These are phyloP conservation scores for Microcyclospora tardicrescens DNA, from an alignment of 2,329 filamentous ascomycete genomes.

Conservation along the genomic window DNA sequence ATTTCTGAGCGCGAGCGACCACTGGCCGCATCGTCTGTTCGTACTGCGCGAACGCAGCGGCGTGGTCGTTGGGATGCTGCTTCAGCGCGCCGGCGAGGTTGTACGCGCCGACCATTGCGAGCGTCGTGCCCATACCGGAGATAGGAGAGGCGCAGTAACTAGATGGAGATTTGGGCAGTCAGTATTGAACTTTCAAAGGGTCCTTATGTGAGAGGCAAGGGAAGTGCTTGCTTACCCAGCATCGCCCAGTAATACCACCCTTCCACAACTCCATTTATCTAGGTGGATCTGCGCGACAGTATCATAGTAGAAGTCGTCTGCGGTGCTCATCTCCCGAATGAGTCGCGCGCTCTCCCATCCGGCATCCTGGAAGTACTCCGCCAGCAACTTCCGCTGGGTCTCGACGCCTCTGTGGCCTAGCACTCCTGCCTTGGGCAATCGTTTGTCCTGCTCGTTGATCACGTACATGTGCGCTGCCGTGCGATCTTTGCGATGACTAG, in stretches of 20 bases:
- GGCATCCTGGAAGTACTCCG: conserved; percentile 14
- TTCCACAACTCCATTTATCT: conserved; percentile 16
- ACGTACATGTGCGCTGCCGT: conserved; percentile 16
- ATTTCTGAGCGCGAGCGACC: conserved; percentile 11
- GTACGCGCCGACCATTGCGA: conserved; percentile 23
- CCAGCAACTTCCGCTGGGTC: conserved; percentile 17
- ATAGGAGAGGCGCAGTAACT: conserved; percentile 20
- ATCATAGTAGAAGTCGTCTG: conserved; percentile 23
- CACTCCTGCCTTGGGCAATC: conserved; percentile 8
- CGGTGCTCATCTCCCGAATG: conserved; percentile 14
- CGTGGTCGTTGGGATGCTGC: conserved; percentile 8
- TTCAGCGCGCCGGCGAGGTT: conserved; percentile 19
- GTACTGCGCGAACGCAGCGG: conserved; percentile 13
- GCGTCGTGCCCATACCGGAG: conserved; percentile 24
- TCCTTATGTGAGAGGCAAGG: not conserved
- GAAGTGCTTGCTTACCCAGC: conserved; percentile 10
- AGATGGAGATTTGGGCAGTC: not conserved
- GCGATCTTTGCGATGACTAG: conserved; percentile 9
- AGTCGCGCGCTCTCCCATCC: conserved; percentile 19
- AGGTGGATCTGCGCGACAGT: conserved; percentile 20
- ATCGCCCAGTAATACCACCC: conserved; percentile 20
- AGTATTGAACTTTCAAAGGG: not conserved
- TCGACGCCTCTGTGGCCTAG: conserved; percentile 8
- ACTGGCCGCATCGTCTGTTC: conserved; percentile 11
- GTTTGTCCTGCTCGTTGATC: conserved; percentile 11